Evolutionary conservation across 306 rosid genomes (phyloP), one percentile per base, ranked within the genome.

Genomic region (Cyamopsis tetragonoloba): DNA sequence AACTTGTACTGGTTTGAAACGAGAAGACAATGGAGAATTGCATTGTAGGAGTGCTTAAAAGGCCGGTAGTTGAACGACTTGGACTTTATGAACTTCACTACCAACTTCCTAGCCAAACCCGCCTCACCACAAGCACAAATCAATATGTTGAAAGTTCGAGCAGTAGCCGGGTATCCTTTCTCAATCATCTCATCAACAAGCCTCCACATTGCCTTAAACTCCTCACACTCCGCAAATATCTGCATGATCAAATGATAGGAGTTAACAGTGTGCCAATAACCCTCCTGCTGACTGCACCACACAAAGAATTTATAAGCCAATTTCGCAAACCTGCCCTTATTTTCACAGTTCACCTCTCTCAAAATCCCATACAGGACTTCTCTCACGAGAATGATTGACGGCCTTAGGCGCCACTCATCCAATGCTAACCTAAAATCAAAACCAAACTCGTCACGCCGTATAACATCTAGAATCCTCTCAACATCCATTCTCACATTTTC

Each of bases 201-300:
- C 68, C 92, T 84, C 95, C 92, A 90, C 92, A 88, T 66, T 3
- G 97, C 95, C 77, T 81, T 88, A 62, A 85, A 75, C 86, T 95
- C 99, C 57, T 88, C 80, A 9, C 99, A 88, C 41, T 95, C 84
- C 0, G 99, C 87, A 76, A 86, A 90, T 73, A 93, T 85, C 72
- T 85, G 85, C 97, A 93, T 83, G 71, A 90, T 57, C 54, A 90
- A 42, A 77, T 93, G 99, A 68, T 90, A 93, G 0, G 86, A 62
- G 50, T 85, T 72, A 0, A 50, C 47, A 0, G 92, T 85, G 82
- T 86, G 96, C 47, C 35, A 62, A 69, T 90, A 88, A 79, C 41
- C 69, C 41, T 70, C 87, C 59, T 64, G 82, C 89, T 75, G 87
- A 65, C 84, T 53, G 6, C 89, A 88, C 99, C 99, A 93, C 14